These are phyloP conservation scores for peach (Prunus persica) DNA, from an alignment of 306 rosid genomes.

Conservation along the genomic window Prunus_persica_NCBIv2 NC_034010.1:28263501-28264000, in stretches of 20 bases:
- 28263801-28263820: conserved; percentile 91
- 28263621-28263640: conserved; percentile 78
- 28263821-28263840: conserved; percentile 77
- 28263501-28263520: conserved; percentile 46
- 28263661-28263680: conserved; percentile 36
- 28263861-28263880: conserved; percentile 80
- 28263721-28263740: conserved; percentile 43
- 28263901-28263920: conserved; percentile 62
- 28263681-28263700: conserved; percentile 44
- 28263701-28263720: conserved; percentile 78
- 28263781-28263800: conserved; percentile 76
- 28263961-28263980: conserved; percentile 94
- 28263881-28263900: conserved; percentile 84
- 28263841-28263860: conserved; percentile 44
- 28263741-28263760: conserved; percentile 66
- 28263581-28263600: conserved; percentile 44
- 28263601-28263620: conserved; percentile 60
- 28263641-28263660: conserved; percentile 83
- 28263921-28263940: neutral
- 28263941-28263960: conserved; percentile 45
- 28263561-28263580: conserved; percentile 72
- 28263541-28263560: conserved; percentile 48
- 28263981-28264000: conserved; percentile 88
- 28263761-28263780: conserved; percentile 81
- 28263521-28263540: conserved; percentile 62